A percentile compares a stretch with the other conserved stretches of the same genome.
Conservation (phyloP, 2,329 filamentous ascomycete species). For the Diaporthe vaccinii region DNA sequence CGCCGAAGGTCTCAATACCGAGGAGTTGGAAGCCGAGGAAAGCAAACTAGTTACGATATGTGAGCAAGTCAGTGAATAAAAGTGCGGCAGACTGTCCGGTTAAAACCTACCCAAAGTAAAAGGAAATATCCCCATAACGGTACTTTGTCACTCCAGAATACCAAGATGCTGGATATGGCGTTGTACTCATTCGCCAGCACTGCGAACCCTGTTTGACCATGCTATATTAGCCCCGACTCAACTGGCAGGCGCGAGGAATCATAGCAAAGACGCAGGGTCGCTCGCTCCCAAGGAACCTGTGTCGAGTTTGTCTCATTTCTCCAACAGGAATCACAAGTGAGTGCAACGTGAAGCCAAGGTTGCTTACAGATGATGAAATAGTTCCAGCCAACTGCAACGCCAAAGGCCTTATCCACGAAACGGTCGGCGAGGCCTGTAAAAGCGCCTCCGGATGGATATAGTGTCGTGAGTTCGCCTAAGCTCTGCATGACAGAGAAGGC, state of each 20-base stretch:
- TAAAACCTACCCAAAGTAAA: constrained; percentile 73
- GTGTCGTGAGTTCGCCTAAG: constrained; percentile 79
- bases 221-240: neutral
- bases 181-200: constrained; percentile 81
- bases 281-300: neutral
- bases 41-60: constrained; percentile 50
- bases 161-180: constrained; percentile 74
- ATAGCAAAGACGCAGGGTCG: neutral
- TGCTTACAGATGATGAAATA: constrained; percentile 74
- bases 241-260: neutral
- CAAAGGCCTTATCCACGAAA: constrained; percentile 79
- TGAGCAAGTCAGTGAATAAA: constrained; percentile 35
- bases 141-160: constrained; percentile 73
- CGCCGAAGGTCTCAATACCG: constrained; percentile 81
- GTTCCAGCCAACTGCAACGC: constrained; percentile 78
- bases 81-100: neutral
- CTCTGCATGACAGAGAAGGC: constrained; percentile 79
- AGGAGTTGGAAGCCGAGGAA: constrained; percentile 79
- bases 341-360: neutral
- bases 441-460: constrained; percentile 78
- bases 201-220: constrained; percentile 52
- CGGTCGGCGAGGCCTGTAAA: constrained; percentile 79
- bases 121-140: constrained; percentile 78
- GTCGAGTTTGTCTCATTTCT: too few relatives aligned
- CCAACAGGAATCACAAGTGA: neutral